Evolutionary conservation across 2,329 filamentous ascomycete genomes (phyloP).

Genomic region (Cephalotrichum gorgonifer): DNA sequence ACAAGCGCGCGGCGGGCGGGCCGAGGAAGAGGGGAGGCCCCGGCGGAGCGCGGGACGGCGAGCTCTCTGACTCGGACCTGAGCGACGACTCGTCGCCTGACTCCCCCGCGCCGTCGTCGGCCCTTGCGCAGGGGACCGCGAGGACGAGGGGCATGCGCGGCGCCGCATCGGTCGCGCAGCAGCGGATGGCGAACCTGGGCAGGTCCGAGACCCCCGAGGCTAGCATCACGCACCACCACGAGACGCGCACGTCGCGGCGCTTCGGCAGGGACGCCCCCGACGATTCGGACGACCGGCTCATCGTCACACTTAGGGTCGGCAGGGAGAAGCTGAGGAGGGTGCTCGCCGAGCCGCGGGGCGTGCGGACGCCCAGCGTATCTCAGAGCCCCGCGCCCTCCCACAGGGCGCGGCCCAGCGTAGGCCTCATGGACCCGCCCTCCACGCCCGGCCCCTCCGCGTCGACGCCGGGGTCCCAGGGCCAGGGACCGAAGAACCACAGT

Average conservation of each 20-base stretch:
- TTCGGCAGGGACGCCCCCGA: constrained; percentile 60
- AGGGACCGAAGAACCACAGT: not conserved
- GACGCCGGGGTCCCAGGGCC: constrained; percentile 24
- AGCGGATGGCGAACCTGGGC: constrained; percentile 71
- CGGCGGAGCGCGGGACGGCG: constrained; percentile 46
- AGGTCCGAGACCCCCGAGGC: constrained; percentile 87
- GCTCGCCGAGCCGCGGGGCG: constrained; percentile 36
- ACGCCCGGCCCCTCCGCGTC: constrained; percentile 18
- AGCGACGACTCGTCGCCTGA: constrained; percentile 81
- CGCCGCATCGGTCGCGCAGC: constrained; percentile 76
- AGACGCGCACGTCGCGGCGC: constrained; percentile 58
- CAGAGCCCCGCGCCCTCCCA: constrained; percentile 18
- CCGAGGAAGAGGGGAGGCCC: constrained; percentile 27
- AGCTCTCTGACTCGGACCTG: constrained; percentile 79
- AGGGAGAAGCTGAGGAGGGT: constrained; percentile 62
- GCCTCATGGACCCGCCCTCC: constrained; percentile 25
- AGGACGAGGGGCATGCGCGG: constrained; percentile 82
- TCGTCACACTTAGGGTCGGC: constrained; percentile 66
- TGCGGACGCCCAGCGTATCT: constrained; percentile 10
- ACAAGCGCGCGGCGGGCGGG: constrained; percentile 61
- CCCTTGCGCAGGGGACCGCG: constrained; percentile 64
- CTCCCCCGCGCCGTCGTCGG: constrained; percentile 63
- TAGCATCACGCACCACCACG: constrained; percentile 52
- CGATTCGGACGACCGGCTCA: constrained; percentile 65
- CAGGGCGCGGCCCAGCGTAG: constrained; percentile 7